Conservation (phyloP, 768 basidiomycete species). For the Tephrocybe rancida region DNA sequence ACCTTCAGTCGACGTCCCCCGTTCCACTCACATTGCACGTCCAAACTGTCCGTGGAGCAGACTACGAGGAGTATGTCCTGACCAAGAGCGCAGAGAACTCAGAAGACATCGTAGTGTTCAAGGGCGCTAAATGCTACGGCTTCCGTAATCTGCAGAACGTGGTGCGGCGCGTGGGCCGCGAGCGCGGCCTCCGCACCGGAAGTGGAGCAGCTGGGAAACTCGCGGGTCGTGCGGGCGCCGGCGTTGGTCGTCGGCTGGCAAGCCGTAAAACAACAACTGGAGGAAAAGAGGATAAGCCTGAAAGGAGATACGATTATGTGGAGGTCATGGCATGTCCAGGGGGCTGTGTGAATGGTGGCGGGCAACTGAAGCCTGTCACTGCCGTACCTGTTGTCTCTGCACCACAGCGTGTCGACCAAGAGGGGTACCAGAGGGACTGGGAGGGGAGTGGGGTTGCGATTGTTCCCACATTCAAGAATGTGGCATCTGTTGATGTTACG, state of each 20-base stretch:
- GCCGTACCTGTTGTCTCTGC: neutral
- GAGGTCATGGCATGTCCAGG: constrained; percentile 99
- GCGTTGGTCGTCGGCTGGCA: constrained; percentile 25
- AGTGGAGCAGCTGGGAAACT: constrained; percentile 66
- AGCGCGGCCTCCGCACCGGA: constrained; percentile 72
- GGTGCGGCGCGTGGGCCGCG: constrained; percentile 89
- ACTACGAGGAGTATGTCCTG: constrained; percentile 78
- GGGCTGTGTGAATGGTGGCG: constrained; percentile 97
- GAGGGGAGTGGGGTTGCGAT: constrained; percentile 50
- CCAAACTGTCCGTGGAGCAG: constrained; percentile 67
- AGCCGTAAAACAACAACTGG: constrained; percentile 33
- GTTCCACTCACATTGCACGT: constrained; percentile 51
- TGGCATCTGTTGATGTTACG: constrained; percentile 15
- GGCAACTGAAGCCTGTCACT: constrained; percentile 64
- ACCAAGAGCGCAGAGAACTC: constrained; percentile 31
- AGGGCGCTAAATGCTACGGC: constrained; percentile 94
- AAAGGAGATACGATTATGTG: constrained; percentile 80
- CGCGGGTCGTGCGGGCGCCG: constrained; percentile 22
- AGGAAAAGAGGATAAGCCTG: constrained; percentile 34
- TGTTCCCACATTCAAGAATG: constrained; percentile 13
- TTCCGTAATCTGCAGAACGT: constrained; percentile 98
- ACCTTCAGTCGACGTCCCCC: constrained; percentile 44
- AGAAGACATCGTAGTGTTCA: constrained; percentile 73
- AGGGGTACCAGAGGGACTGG: constrained; percentile 71
- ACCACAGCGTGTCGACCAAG: constrained; percentile 45